Percentiles rank a stretch among this genome's conserved stretches.
Evolutionary conservation across 306 rosid species (phyloP).

Genomic region (Begonia peltatifolia): DNA sequence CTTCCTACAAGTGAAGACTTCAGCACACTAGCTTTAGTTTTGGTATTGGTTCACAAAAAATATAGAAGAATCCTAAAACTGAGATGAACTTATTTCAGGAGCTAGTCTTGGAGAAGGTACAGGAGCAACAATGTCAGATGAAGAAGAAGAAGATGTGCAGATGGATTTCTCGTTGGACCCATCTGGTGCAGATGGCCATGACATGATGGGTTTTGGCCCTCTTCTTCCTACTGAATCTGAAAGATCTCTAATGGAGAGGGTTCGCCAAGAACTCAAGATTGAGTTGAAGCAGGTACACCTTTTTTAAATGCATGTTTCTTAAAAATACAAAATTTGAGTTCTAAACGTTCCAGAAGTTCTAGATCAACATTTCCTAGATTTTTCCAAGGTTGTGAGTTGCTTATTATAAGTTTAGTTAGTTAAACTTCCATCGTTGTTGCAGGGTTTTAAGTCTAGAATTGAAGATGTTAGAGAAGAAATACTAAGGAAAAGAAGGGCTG

Average conservation of each 20-base stretch:
- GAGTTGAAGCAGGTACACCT: slow-evolving; percentile 80
- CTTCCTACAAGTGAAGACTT: no score
- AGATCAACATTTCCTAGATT: no score
- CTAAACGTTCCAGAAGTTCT: no score
- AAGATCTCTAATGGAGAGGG: slow-evolving; percentile 90
- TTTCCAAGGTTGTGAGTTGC: no score
- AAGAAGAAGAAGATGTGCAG: slow-evolving; percentile 77
- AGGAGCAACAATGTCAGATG: slow-evolving; percentile 97
- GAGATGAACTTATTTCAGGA: slow-evolving; percentile 21
- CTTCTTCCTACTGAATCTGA: slow-evolving; percentile 92
- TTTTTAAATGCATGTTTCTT: no score
- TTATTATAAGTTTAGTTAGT: no score
- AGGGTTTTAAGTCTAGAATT: slow-evolving; percentile 96
- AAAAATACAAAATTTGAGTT: no score
- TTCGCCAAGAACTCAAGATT: slow-evolving; percentile 89
- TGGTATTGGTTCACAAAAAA: no score
- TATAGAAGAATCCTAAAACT: no score
- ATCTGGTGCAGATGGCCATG: slow-evolving; percentile 50
- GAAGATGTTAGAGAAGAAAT: slow-evolving; percentile 98
- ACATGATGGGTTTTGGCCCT: slow-evolving; percentile 96
- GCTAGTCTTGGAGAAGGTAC: slow-evolving; percentile 83
- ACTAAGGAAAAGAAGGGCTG: slow-evolving; percentile 91
- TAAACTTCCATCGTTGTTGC: neutral
- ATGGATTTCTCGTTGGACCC: slow-evolving; percentile 76
- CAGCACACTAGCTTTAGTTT: no score